Evolutionary conservation across 2,329 filamentous ascomycete species (phyloP).

Genomic region (Aspergillus candidus): DNA sequence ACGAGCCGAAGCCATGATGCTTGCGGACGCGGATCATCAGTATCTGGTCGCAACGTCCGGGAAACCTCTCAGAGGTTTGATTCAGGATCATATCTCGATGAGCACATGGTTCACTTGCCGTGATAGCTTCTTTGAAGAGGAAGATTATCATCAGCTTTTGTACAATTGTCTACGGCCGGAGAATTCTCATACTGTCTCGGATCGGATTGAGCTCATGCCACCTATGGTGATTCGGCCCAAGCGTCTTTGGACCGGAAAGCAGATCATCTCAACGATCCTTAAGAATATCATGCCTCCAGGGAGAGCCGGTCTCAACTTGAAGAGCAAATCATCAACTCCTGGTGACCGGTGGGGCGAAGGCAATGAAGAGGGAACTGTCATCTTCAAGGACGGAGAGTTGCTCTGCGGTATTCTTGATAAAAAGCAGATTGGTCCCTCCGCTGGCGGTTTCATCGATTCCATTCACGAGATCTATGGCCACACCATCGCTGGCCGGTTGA

Average conservation of each 20-base stretch:
- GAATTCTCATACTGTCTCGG: slow-evolving; percentile 76
- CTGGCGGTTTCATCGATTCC: slow-evolving; percentile 82
- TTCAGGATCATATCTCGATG: slow-evolving; percentile 97
- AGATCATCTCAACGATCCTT: slow-evolving; percentile 85
- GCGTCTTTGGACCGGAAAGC: slow-evolving; percentile 89
- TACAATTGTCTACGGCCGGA: slow-evolving; percentile 88
- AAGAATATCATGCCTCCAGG: slow-evolving; percentile 81
- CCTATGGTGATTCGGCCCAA: slow-evolving; percentile 78
- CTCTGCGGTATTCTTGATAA: slow-evolving; percentile 92
- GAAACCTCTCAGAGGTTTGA: slow-evolving; percentile 88
- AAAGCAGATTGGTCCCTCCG: slow-evolving; percentile 81
- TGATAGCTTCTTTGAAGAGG: slow-evolving; percentile 82
- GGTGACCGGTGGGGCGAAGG: slow-evolving; percentile 68
- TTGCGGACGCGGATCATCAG: slow-evolving; percentile 95
- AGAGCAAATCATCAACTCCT: slow-evolving; percentile 70
- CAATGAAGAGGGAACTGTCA: slow-evolving; percentile 70
- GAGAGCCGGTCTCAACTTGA: slow-evolving; percentile 71
- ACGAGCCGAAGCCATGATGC: slow-evolving; percentile 81
- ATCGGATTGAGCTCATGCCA: slow-evolving; percentile 71
- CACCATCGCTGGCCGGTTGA: slow-evolving; percentile 73
- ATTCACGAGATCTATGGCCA: slow-evolving; percentile 92
- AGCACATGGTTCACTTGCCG: slow-evolving; percentile 84
- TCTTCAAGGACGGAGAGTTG: slow-evolving; percentile 81
- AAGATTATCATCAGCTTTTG: slow-evolving; percentile 88
- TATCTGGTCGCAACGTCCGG: slow-evolving; percentile 92